Evolutionary conservation across 441 rosid genomes (phyloP).

Genomic region (Brassica balearica): DNA sequence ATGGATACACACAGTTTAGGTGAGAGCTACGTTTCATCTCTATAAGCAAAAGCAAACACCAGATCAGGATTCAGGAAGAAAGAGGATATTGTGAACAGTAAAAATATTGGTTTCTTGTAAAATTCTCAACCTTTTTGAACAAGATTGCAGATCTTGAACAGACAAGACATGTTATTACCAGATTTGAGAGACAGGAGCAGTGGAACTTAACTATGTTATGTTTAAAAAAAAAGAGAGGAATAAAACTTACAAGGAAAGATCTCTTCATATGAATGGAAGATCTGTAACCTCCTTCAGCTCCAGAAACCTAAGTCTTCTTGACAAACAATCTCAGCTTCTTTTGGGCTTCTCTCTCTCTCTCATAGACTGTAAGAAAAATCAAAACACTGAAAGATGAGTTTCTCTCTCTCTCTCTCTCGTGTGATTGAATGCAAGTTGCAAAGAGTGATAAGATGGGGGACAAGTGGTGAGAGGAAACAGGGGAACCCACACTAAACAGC

Average conservation of each 20-base stretch:
- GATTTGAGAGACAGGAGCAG: constrained; percentile 24
- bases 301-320: constrained; percentile 37
- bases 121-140: not conserved
- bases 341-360: constrained; percentile 1
- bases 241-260: constrained; percentile 70
- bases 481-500: constrained; percentile 54
- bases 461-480: constrained; percentile 57
- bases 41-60: not conserved
- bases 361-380: constrained; percentile 15
- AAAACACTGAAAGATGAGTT: constrained; percentile 8
- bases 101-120: not conserved
- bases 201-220: constrained; percentile 16
- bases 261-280: constrained; percentile 84
- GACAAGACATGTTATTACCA: constrained; percentile 10
- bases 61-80: not conserved
- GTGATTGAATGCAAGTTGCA: constrained; percentile 42
- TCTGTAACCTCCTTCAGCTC: constrained; percentile 50
- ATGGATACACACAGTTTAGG: not conserved
- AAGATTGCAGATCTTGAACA: constrained; percentile 41
- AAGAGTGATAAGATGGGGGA: constrained; percentile 58
- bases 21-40: too few species aligned
- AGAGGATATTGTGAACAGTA: not conserved
- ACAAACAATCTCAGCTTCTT: constrained; percentile 11
- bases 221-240: not conserved
- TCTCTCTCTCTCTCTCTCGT: constrained; percentile 41